phyloP scores from a whole-genome alignment of 441 rosid species.

The Populus hybrid region DNA sequence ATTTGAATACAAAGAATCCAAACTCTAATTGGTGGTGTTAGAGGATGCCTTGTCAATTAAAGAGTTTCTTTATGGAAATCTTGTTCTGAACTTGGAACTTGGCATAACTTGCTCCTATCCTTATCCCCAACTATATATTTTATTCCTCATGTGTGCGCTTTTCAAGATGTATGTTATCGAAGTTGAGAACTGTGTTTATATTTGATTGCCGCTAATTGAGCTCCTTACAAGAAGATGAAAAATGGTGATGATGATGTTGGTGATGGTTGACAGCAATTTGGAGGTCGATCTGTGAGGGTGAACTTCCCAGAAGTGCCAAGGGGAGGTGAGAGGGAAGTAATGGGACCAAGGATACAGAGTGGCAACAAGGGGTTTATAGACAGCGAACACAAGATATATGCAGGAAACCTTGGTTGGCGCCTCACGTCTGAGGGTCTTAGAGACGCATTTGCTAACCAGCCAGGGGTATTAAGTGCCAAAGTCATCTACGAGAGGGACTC shows the following conservation, averaged over 20 bases:
- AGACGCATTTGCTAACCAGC: constrained; percentile 62
- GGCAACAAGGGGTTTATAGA: constrained; percentile 52
- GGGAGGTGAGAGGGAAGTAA: constrained; percentile 78
- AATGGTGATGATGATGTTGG: not conserved
- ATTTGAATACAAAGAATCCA: not conserved
- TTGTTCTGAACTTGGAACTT: not conserved
- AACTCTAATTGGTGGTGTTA: not conserved
- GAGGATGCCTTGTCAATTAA: not conserved
- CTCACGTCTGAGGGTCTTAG: constrained; percentile 67
- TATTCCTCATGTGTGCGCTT: not conserved
- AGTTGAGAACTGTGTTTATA: not conserved
- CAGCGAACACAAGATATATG: constrained; percentile 83
- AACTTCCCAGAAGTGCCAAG: constrained; percentile 90
- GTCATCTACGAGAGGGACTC: constrained; percentile 60
- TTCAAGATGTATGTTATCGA: not conserved
- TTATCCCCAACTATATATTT: not conserved
- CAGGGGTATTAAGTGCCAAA: constrained; percentile 78
- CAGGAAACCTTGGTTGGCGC: constrained; percentile 86
- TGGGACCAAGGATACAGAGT: constrained; percentile 52
- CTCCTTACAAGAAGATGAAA: not conserved
- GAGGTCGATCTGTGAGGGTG: constrained; percentile 75
- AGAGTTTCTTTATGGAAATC: not conserved
- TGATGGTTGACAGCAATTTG: constrained; percentile 56
- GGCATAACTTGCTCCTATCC: not conserved
- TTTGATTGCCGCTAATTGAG: not conserved